Base-by-base conservation (phyloP, 1,284 basidiomycete species). In the Bjerkandera adusta region DNA sequence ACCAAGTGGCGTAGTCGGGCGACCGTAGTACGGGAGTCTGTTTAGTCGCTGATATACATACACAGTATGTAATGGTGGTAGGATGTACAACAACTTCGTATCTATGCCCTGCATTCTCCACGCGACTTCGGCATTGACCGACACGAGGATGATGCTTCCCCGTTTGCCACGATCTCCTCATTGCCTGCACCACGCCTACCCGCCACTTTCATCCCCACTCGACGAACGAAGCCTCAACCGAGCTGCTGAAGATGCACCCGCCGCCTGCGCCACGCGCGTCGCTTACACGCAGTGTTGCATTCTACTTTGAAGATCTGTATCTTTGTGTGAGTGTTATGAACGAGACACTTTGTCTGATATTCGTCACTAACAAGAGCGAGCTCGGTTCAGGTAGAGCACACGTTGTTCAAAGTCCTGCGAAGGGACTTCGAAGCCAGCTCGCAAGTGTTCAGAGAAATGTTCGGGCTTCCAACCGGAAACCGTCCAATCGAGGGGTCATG, bases 351-450 rank as follows among this genome's bases (percentile, higher is more conserved):
- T 16, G 11, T 7, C 12, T 27, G n/a, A 4, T 15, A 12, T 5
- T 21, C 12, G 18, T 29, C 15, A 30, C 27, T 30, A n/a, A 30
- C 8, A 8, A 30, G 8, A 8, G 27, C 27, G 27, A 30, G n/a
- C 34, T 4, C 45, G 27, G 27, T 8, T 8, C 16, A 68, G 65
- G 62, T 65, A 16, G 60, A 61, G 22, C 52, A 56, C 25, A 45
- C 47, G 7, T 42, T 66, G 29, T 67, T 65, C 60, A 63, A 61
- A 38, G 60, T 66, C 5, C 63, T 59, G 4, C 53, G 58, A 2
- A 48, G 54, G 41, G 57, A 53, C 13, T 62, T 68, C 47, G 51
- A 57, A 27, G 47, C 50, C 16, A 50, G 49, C 12, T 65, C 64
- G 0, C 54, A 59, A 21, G 55, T 62, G 16, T 67, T 67, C 55